Evolutionary conservation across 306 rosid species (phyloP).

Genomic region (Cajanus cajan): DNA sequence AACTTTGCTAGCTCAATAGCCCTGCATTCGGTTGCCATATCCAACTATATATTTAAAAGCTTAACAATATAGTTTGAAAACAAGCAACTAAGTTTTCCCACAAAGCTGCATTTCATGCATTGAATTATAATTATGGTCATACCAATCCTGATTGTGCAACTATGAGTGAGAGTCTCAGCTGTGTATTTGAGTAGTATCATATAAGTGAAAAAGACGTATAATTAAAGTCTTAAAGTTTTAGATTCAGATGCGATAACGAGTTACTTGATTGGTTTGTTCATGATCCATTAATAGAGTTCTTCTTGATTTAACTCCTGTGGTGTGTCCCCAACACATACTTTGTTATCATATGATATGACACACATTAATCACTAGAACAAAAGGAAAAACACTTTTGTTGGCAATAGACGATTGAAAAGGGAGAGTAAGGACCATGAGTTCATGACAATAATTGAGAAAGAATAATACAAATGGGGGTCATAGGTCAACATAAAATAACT

Average conservation of each 20-base stretch:
- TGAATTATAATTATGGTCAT: no score
- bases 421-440: not conserved
- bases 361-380: not conserved
- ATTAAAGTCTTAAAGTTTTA: no score
- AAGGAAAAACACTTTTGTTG: not conserved
- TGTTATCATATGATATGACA: not conserved
- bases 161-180: no score
- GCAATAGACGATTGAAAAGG: not conserved
- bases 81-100: not conserved
- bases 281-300: no score
- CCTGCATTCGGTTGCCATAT: not conserved
- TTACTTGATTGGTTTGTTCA: no score
- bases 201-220: no score
- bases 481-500: not conserved
- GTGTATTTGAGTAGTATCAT: no score
- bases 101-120: constrained; percentile 11
- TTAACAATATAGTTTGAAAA: not conserved
- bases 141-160: no score
- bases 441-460: not conserved
- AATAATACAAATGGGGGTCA: not conserved
- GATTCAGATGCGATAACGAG: no score
- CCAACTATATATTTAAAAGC: not conserved
- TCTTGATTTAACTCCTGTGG: no score
- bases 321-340: no score
- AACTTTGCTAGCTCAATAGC: not conserved